Base-by-base conservation (phyloP, 2,329 filamentous ascomycete genomes). In the Alternaria conjuncta region DNA sequence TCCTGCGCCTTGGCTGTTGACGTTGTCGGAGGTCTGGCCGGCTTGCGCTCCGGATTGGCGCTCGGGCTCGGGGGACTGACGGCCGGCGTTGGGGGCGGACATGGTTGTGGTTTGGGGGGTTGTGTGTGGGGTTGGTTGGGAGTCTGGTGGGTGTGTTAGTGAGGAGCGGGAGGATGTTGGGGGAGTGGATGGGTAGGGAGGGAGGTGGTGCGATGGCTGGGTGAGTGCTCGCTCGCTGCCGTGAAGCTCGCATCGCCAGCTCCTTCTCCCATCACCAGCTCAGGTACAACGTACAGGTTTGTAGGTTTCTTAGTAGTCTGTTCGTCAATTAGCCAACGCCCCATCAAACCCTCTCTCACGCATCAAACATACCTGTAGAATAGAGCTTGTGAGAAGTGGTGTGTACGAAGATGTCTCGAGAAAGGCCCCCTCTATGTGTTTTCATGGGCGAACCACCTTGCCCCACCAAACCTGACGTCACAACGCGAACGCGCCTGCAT, bases 61-160 rank as follows among this genome's bases (percentile, higher is more conserved):
- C 82, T 92, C 89, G 26, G 92, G 92, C 56, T 89, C 83, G 66
- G 93, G 94, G 30, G 93, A 97, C 82, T 97, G 87, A 76, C 90
- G 89, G 79, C 92, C 91, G 81, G 87, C 81, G 75, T 84, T 82
- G 69, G 83, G 86, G 60, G 86, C 85, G 72, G 91, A 89, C 91
- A 93, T 93, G 28, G 53, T 28, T 44, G 18, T 32, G 26, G 36
- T 21, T 45, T 54, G 45, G 57, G 20, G 44, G 47, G 47, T 60
- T 44, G 28, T 28, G 25, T 32, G 1, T 36, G 13, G 41, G 43
- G 12, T 53, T 47, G 32, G 12, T 32, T 51, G 54, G 56, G 23
- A 43, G 25, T 9, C 41, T 54, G n/a, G 25, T 7, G 4, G 25
- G 9, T 6, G 23, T 28, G 54, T 57, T 44, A 63, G 63, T n/a